Conservation (phyloP, 1,139 yeast species). For the Geotrichum cucujoidarum region DNA sequence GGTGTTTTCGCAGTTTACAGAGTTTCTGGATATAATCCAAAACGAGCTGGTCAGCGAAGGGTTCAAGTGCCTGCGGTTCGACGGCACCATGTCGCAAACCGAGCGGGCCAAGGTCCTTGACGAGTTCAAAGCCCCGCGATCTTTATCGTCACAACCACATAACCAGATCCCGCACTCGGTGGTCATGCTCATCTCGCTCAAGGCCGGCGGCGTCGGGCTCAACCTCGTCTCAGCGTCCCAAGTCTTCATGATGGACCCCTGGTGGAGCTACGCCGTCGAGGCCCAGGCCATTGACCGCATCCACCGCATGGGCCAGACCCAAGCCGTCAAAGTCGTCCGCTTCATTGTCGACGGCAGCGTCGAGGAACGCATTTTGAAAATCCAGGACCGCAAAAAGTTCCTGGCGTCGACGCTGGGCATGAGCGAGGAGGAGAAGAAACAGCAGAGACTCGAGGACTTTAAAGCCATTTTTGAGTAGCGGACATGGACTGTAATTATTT, state of each 20-base stretch:
- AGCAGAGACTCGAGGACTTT: slow-evolving; percentile 74
- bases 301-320: slow-evolving; percentile 83
- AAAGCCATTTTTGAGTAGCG: slow-evolving; percentile 64
- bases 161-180: not conserved
- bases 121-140: slow-evolving; percentile 42
- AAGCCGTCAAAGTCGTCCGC: slow-evolving; percentile 66
- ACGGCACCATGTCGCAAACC: slow-evolving; percentile 68
- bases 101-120: slow-evolving; percentile 61
- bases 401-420: slow-evolving; percentile 82
- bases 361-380: slow-evolving; percentile 84
- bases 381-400: slow-evolving; percentile 81
- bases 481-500: too few species aligned
- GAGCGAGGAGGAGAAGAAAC: slow-evolving; percentile 69
- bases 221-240: slow-evolving; percentile 80
- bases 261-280: slow-evolving; percentile 96
- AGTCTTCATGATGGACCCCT: slow-evolving; percentile 94
- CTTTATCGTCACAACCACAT: slow-evolving; percentile 35
- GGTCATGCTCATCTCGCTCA: slow-evolving; percentile 67
- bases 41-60: slow-evolving; percentile 47
- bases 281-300: slow-evolving; percentile 93
- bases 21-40: slow-evolving; percentile 72
- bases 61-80: slow-evolving; percentile 59
- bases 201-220: slow-evolving; percentile 95
- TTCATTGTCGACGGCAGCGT: slow-evolving; percentile 79
- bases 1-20: slow-evolving; percentile 87